Base-by-base conservation (phyloP, 2,329 filamentous ascomycete genomes). In the Trichoderma asperellum region DNA sequence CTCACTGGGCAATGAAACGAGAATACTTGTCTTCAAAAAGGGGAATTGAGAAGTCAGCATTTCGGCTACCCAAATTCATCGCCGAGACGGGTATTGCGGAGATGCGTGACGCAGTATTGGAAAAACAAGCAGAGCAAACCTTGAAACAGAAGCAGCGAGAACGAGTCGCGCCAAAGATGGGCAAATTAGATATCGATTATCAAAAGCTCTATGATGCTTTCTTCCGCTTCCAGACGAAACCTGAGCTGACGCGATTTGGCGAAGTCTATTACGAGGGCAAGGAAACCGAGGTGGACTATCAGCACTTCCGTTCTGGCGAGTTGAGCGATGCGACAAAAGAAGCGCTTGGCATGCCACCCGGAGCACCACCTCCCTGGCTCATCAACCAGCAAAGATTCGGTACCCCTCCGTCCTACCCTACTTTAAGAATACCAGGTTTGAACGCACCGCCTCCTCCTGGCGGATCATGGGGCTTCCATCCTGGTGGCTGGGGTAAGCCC, bases 191-290 rank as follows among this genome's bases (percentile, higher is more conserved):
- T 79, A 98, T 99, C 74, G 96, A 99, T 80, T 99, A 99, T 80
- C 93, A 97, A 78, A 97, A 96, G 79, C 89, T 98, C 67, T 98
- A 98, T 82, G 96, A 98, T 78, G 96, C 96, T 4, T 99, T 99
- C 84, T 99, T 99, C 85, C 89, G 94, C 70, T 96, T 97, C 78
- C 96, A 99, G 82, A 97, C 93, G 52, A 99, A 99, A 81, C 96
- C 96, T 0, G 90, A 94, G 74, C 83, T 99, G 72, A 98, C 96
- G 37, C 88, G 94, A 55, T 99, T 97, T 75, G 96, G 96, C 52
- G 96, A 99, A 80, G 94, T 99, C n/a, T 99, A 99, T 81, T 98
- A 98, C 79, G 96, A 99, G 81, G 96, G 96, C 77, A 99, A 99
- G 80, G 96, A 99, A 79, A 96, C 93, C 77, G 96, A 99, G 81